phyloP scores from a whole-genome alignment of 2,329 filamentous ascomycete species.

The Cytospora schulzeri region DNA sequence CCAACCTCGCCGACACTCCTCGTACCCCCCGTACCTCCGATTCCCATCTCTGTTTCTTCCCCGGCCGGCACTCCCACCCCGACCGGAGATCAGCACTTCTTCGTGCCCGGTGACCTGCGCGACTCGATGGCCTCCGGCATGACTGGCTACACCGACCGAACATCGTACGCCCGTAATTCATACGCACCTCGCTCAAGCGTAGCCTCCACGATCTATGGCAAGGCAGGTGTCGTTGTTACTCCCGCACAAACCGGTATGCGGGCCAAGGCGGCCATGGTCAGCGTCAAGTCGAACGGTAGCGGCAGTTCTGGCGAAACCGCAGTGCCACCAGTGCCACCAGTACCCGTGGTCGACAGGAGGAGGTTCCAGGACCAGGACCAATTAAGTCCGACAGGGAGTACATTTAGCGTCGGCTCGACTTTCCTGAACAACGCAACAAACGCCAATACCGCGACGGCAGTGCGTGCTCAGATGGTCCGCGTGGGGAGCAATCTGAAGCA shows the following conservation, averaged over 20 bases:
- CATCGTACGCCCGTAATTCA: conserved; percentile 61
- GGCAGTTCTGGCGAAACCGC: conserved; percentile 54
- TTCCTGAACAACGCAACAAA: conserved; percentile 65
- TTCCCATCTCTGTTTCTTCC: conserved; percentile 71
- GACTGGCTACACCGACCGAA: conserved; percentile 64
- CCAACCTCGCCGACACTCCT: conserved; percentile 79
- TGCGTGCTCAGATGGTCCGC: conserved; percentile 60
- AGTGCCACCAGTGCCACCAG: conserved; percentile 73
- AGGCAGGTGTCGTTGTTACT: conserved; percentile 80
- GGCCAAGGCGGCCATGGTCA: conserved; percentile 89
- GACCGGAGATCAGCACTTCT: conserved; percentile 84
- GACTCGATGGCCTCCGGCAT: conserved; percentile 87
- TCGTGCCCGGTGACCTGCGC: conserved; percentile 85
- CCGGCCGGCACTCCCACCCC: conserved; percentile 56
- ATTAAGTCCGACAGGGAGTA: conserved; percentile 55
- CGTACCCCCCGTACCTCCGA: conserved; percentile 90
- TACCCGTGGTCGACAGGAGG: conserved; percentile 70
- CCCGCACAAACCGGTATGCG: conserved; percentile 86
- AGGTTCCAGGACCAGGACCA: conserved; percentile 55
- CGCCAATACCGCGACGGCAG: conserved; percentile 57
- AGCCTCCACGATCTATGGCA: conserved; percentile 91
- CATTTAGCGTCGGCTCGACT: conserved; percentile 69
- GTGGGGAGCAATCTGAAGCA: conserved; percentile 56
- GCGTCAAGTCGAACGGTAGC: conserved; percentile 72
- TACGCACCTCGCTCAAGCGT: conserved; percentile 71